Percentiles rank a stretch among this genome's conserved stretches.
phyloP scores from a whole-genome alignment of 106 monocot genomes.

The Acorus gramineus region DNA sequence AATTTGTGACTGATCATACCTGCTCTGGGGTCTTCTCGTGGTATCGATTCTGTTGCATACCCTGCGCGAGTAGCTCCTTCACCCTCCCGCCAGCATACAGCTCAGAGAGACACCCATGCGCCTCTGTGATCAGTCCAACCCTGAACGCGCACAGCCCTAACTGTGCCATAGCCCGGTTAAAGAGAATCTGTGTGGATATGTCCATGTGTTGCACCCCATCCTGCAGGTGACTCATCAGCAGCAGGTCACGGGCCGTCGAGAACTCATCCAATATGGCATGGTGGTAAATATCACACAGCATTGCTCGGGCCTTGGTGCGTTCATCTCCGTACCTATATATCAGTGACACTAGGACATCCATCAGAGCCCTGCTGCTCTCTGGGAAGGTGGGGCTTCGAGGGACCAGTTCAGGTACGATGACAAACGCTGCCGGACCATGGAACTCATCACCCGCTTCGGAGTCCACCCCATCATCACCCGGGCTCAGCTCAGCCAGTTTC shows the following conservation, averaged over 20 bases:
- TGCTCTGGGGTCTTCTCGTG: slow-evolving; percentile 98
- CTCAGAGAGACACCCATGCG: slow-evolving; percentile 88
- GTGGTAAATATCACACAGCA: slow-evolving; percentile 99
- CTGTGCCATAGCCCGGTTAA: slow-evolving; percentile 96
- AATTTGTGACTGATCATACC: slow-evolving; percentile 26
- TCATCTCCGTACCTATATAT: slow-evolving; percentile 91
- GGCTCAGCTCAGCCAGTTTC: slow-evolving; percentile 54
- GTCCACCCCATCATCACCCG: slow-evolving; percentile 4
- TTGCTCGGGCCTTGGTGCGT: slow-evolving; percentile 93
- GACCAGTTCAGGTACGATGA: slow-evolving; percentile 62
- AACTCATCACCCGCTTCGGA: slow-evolving; percentile 22
- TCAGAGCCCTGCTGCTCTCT: slow-evolving; percentile 65
- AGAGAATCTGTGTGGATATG: slow-evolving; percentile 81
- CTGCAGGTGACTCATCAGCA: slow-evolving; percentile 95
- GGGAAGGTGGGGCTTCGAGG: slow-evolving; percentile 79
- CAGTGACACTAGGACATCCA: slow-evolving; percentile 76
- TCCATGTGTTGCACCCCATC: slow-evolving; percentile 94
- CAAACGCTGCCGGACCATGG: slow-evolving; percentile 48
- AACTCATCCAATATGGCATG: slow-evolving; percentile 91
- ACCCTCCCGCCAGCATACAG: slow-evolving; percentile 78
- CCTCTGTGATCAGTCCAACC: slow-evolving; percentile 66
- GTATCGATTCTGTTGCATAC: slow-evolving; percentile 74
- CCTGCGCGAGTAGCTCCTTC: slow-evolving; percentile 93
- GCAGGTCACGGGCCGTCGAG: slow-evolving; percentile 65
- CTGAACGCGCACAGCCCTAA: slow-evolving; percentile 95